These are phyloP conservation scores for Phaeophleospora eucalypticola DNA, from an alignment of 2,329 filamentous ascomycete species.

Conservation along the genomic window DNA sequence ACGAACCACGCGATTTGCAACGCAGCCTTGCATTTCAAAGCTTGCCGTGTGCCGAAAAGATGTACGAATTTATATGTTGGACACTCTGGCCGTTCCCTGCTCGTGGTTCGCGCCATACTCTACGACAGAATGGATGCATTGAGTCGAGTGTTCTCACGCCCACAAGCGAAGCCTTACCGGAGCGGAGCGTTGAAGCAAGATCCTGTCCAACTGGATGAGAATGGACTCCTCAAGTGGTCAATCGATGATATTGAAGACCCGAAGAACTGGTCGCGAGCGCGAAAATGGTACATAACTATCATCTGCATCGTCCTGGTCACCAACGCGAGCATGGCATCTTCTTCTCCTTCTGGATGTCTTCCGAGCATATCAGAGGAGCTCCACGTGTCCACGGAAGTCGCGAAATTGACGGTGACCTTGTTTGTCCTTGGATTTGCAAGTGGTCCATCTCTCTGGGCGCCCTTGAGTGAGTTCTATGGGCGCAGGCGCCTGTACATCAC, in stretches of 20 bases:
- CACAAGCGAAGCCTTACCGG: slow-evolving; percentile 7
- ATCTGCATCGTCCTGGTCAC: slow-evolving; percentile 45
- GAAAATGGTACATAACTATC: slow-evolving; percentile 42
- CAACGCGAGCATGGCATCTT: slow-evolving; percentile 54
- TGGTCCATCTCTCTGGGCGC: slow-evolving; percentile 58
- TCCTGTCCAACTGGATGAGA: slow-evolving; percentile 45
- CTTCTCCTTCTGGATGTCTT: slow-evolving; percentile 38
- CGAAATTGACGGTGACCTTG: slow-evolving; percentile 31
- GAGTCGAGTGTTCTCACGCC: slow-evolving; percentile 4
- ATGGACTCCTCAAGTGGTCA: slow-evolving; percentile 24
- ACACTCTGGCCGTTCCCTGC: too few species aligned
- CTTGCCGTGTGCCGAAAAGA: too few species aligned
- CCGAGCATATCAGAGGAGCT: slow-evolving; percentile 45
- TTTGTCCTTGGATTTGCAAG: slow-evolving; percentile 51
- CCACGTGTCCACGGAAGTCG: slow-evolving; percentile 44
- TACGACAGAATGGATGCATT: slow-evolving; percentile 5
- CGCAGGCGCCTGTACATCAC: slow-evolving; percentile 51
- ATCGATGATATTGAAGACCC: slow-evolving; percentile 48
- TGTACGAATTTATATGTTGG: too few species aligned
- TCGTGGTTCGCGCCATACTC: too few species aligned
- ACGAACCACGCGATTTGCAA: too few species aligned
- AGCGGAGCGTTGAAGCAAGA: not conserved
- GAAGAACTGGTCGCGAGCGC: slow-evolving; percentile 41
- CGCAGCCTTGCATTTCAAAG: too few species aligned
- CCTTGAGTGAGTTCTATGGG: slow-evolving; percentile 48